Conservation (phyloP, 2,329 filamentous ascomycete species). For the Verticillium klebahnii region DNA sequence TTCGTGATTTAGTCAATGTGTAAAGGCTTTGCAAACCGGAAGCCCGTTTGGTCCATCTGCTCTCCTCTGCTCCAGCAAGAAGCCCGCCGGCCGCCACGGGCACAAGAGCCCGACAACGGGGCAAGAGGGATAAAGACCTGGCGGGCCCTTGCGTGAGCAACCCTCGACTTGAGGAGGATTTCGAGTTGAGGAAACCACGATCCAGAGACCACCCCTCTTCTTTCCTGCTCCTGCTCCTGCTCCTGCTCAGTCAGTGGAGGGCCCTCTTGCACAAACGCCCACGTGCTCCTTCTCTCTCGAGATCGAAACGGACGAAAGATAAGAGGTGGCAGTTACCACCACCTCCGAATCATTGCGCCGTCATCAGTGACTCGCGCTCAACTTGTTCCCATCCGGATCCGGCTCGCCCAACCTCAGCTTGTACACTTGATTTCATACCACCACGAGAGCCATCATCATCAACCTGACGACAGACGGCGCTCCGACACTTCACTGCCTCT, state of each 20-base stretch:
- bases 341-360: background rate
- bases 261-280: background rate
- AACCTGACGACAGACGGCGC: background rate
- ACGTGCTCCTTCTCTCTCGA: background rate
- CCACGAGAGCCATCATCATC: background rate
- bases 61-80: background rate
- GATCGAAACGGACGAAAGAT: background rate
- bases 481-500: background rate
- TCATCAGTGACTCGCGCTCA: background rate
- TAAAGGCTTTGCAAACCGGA: constrained; percentile 1
- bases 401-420: background rate
- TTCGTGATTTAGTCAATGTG: constrained; percentile 2
- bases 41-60: background rate
- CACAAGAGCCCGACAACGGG: background rate
- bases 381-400: background rate
- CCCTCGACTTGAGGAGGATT: background rate
- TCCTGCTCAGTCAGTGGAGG: background rate
- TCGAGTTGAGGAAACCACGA: background rate
- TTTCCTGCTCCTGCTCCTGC: background rate
- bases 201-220: background rate
- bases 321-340: background rate
- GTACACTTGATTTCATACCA: background rate
- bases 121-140: background rate
- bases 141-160: background rate
- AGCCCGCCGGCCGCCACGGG: background rate